These are phyloP conservation scores for Phlebiopsis gigantea DNA, from an alignment of 768 basidiomycete genomes.

Conservation along the genomic window DNA sequence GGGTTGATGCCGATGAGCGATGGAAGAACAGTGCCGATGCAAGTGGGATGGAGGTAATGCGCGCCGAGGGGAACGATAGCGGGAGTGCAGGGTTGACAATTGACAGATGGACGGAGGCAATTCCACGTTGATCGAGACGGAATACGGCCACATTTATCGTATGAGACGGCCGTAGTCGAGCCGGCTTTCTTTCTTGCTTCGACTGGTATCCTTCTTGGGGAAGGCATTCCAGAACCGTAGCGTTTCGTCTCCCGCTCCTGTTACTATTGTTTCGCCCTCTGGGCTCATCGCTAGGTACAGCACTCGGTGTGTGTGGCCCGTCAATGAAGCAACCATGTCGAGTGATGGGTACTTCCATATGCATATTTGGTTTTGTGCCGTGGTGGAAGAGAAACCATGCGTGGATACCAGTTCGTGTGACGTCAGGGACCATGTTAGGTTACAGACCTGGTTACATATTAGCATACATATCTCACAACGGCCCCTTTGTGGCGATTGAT, in stretches of 20 bases:
- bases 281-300: conserved; percentile 97
- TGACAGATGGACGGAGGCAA: not conserved
- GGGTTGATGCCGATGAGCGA: not conserved
- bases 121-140: not conserved
- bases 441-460: conserved; percentile 67
- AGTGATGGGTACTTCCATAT: conserved; percentile 93
- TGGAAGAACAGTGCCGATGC: not conserved
- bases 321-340: conserved; percentile 90
- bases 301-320: conserved; percentile 93
- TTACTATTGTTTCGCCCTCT: conserved; percentile 96
- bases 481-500: not conserved
- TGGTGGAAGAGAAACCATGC: conserved; percentile 91
- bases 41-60: not conserved
- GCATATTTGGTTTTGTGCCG: conserved; percentile 94
- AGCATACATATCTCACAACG: not conserved
- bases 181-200: conserved; percentile 32
- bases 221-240: conserved; percentile 98
- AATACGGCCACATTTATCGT: conserved; percentile 17
- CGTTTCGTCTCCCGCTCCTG: conserved; percentile 97
- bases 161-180: conserved; percentile 43
- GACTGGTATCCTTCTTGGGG: conserved; percentile 54
- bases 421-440: conserved; percentile 92
- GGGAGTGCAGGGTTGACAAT: not conserved
- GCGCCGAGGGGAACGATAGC: not conserved
- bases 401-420: conserved; percentile 98